These are phyloP conservation scores for Sarocladium brachiariae DNA, from an alignment of 2,329 filamentous ascomycete genomes.

Conservation along the genomic window DNA sequence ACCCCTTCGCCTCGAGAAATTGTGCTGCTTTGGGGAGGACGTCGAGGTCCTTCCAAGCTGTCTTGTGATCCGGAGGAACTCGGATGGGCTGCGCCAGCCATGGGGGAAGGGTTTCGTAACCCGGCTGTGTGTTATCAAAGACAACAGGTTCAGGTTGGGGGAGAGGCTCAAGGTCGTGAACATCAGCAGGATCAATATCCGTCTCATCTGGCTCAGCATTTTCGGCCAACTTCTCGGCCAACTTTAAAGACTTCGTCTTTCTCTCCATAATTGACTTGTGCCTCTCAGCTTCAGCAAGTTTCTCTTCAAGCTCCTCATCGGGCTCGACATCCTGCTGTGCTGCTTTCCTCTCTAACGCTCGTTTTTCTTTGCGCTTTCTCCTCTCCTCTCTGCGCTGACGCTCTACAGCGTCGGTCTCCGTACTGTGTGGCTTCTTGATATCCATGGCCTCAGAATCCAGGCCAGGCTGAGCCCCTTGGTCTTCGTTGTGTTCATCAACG, in stretches of 20 bases:
- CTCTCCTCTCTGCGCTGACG: constrained; percentile 14
- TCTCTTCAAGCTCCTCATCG: constrained; percentile 21
- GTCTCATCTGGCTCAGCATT: constrained; percentile 24
- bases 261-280: constrained; percentile 49
- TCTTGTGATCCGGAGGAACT: constrained; percentile 52
- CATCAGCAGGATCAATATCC: constrained; percentile 30
- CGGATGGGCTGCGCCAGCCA: constrained; percentile 77
- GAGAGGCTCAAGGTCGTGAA: constrained; percentile 71
- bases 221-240: constrained; percentile 22
- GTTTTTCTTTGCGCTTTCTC: constrained; percentile 27
- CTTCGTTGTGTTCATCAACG: constrained; percentile 10
- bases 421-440: constrained; percentile 9
- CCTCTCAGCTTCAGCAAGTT: constrained; percentile 25
- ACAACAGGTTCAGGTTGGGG: constrained; percentile 66
- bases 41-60: constrained; percentile 56
- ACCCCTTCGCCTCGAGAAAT: constrained; percentile 55
- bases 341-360: constrained; percentile 15
- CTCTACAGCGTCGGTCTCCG: not conserved
- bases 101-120: constrained; percentile 69
- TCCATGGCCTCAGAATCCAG: constrained; percentile 12
- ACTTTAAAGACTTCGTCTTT: constrained; percentile 47
- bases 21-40: constrained; percentile 54
- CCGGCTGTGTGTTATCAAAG: constrained; percentile 50
- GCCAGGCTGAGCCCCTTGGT: constrained; percentile 10
- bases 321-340: constrained; percentile 20